Base-by-base conservation (phyloP, 2,329 filamentous ascomycete genomes). In the Dryadomyces quercus-mongolicae region DNA sequence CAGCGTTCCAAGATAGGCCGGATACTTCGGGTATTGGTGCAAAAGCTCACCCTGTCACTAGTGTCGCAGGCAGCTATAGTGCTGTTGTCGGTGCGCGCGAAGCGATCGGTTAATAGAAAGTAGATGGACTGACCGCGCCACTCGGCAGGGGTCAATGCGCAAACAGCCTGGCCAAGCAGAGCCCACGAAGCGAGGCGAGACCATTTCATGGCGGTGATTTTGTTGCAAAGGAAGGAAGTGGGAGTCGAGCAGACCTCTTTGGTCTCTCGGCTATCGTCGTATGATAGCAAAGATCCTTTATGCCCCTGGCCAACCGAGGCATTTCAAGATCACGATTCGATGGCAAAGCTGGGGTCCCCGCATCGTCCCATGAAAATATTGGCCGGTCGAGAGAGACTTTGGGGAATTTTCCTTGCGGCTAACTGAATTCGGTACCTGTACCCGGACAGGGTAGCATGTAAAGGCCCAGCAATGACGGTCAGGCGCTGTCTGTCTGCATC, bases 91-190 rank as follows among this genome's bases (percentile, higher is more conserved):
- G 66, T 71, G 9, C 72, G 71, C 5, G 76, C 78, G 56, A 78
- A 73, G 1, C 79, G 74, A 61, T 81, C 78, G 3, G 78, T 80
- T 60, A 82, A 65, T 42, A 75, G 72, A 66, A 81, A 78, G 63
- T 82, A 82, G 54, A 81, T 80, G 47, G 74, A 78, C 54, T 74
- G 73, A 25, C 70, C 68, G 61, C 75, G 77, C 77, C 77, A 81
- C 44, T 63, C 60, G 1, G 61, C 60, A 6, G 58, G 49, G 18
- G 54, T 53, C 40, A 59, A 46, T 18, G 55, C 56, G 9, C 9
- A 25, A n/a, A 31, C n/a, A 6, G 18, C n/a, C 10, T 38, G 47
- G 47, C 15, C 31, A 18, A 49, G n/a, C 16, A 49, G 47, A 16
- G 22, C 16, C 22, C 21, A 34, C 13, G 25, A n/a, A 4, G 25